Base-by-base conservation (phyloP, 139 green algal genomes). In the Limnomonas spitsbergensis region DNA sequence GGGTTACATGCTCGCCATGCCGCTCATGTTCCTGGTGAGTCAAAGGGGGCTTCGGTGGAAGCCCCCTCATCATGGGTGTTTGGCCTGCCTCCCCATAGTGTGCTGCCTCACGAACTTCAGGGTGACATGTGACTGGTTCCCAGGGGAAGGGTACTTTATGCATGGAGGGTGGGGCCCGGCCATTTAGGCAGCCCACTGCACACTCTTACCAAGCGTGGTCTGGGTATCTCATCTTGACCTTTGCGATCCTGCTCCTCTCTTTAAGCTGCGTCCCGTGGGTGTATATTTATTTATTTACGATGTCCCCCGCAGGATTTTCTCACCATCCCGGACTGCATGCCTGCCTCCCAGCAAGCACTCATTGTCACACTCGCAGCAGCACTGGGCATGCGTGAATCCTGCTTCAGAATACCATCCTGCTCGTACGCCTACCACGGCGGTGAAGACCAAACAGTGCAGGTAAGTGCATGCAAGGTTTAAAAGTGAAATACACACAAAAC, bases 1-100 rank as follows among this genome's bases (percentile, higher is more conserved):
- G 26, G 75, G 75, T 35, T 80, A 75, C 61, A 53, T 74, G 38
- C n/a, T 80, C 3, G 29, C 27, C 9, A 29, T 80, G 38, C 75
- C 75, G n/a, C 2, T 42, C 20, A 36, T 7, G 26, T 74, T 80
- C 56, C n/a, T 29, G 35, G 69, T n/a, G n/a, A n/a, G n/a, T n/a
- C n/a, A n/a, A n/a, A n/a, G n/a, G n/a, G n/a, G n/a, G n/a, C n/a
- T n/a, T n/a, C n/a, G n/a, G n/a, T n/a, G n/a, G n/a, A n/a, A n/a
- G n/a, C n/a, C n/a, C n/a, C n/a, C n/a, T n/a, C n/a, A n/a, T n/a
- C n/a, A n/a, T n/a, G n/a, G n/a, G n/a, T n/a, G n/a, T n/a, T n/a
- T n/a, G n/a, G n/a, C n/a, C n/a, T n/a, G n/a, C n/a, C n/a, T n/a
- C n/a, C n/a, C n/a, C n/a, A n/a, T n/a, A n/a, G n/a, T n/a, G n/a